These are phyloP conservation scores for Taiozyma sp. DNA, from an alignment of 1,139 yeast species.

Conservation along the genomic window DNA sequence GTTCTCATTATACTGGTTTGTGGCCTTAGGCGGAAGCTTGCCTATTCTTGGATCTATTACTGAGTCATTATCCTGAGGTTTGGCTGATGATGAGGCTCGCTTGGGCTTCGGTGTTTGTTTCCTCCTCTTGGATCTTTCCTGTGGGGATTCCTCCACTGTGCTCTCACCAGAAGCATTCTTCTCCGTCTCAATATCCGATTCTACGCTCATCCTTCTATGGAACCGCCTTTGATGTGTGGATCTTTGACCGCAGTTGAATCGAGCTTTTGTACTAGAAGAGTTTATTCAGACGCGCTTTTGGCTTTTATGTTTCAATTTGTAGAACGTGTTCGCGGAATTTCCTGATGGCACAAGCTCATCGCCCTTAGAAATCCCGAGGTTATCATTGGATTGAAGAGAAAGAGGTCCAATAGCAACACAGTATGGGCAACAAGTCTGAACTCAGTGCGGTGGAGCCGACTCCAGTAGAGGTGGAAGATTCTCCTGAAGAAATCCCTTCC, in stretches of 20 bases:
- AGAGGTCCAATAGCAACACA: background rate
- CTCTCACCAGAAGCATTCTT: conserved; percentile 2
- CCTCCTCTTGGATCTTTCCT: background rate
- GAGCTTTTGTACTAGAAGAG: background rate
- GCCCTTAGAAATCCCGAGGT: background rate
- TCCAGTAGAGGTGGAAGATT: conserved; percentile 1
- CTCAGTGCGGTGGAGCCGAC: background rate
- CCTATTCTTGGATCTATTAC: conserved; percentile 7
- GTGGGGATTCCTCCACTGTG: conserved; percentile 6
- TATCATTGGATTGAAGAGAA: background rate
- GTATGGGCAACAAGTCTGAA: background rate
- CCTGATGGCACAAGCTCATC: background rate
- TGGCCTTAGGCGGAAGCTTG: conserved; percentile 4
- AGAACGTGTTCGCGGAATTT: background rate
- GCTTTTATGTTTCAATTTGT: background rate
- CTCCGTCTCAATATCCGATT: conserved; percentile 5
- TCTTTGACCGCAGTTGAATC: background rate
- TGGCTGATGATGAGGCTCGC: background rate
- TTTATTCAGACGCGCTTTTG: background rate
- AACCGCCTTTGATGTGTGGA: background rate
- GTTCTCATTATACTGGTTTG: conserved; percentile 20
- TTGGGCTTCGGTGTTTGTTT: conserved; percentile 2
- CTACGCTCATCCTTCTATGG: background rate
- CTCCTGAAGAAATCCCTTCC: background rate
- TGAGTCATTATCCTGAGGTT: background rate